These are phyloP conservation scores for Podaxis carcinomalis DNA, from an alignment of 768 basidiomycete species.

Conservation along the genomic window DNA sequence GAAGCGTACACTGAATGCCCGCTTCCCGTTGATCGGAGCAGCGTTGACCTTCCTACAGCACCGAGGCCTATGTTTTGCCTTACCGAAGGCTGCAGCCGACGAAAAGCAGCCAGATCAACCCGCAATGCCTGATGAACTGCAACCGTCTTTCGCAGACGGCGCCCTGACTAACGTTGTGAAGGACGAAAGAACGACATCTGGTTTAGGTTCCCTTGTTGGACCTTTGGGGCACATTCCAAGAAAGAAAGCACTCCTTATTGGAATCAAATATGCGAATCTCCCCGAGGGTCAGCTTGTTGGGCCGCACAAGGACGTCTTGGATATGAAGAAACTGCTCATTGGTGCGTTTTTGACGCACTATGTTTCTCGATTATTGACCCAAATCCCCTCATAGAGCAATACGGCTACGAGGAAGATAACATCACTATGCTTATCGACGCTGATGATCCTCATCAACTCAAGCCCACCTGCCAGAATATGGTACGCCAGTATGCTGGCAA, in stretches of 20 bases:
- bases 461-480: constrained; percentile 42
- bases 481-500: constrained; percentile 24
- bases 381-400: constrained; percentile 17
- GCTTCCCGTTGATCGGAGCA: background rate
- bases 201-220: background rate
- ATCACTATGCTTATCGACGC: constrained; percentile 43
- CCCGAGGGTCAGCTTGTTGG: constrained; percentile 22
- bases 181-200: background rate
- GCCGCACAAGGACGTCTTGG: constrained; percentile 33
- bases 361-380: background rate
- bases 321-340: constrained; percentile 30
- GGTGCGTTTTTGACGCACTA: constrained; percentile 21
- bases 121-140: background rate
- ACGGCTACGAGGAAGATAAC: constrained; percentile 32
- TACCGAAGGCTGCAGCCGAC: background rate
- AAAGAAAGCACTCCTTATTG: constrained; percentile 33
- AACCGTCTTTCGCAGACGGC: background rate
- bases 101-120: background rate
- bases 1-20: background rate
- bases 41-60: background rate
- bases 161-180: background rate
- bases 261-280: constrained; percentile 26
- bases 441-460: constrained; percentile 20
- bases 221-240: background rate
- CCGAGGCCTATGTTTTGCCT: background rate